Conservation (phyloP, 768 basidiomycete species). For the Paxillus involutus region DNA sequence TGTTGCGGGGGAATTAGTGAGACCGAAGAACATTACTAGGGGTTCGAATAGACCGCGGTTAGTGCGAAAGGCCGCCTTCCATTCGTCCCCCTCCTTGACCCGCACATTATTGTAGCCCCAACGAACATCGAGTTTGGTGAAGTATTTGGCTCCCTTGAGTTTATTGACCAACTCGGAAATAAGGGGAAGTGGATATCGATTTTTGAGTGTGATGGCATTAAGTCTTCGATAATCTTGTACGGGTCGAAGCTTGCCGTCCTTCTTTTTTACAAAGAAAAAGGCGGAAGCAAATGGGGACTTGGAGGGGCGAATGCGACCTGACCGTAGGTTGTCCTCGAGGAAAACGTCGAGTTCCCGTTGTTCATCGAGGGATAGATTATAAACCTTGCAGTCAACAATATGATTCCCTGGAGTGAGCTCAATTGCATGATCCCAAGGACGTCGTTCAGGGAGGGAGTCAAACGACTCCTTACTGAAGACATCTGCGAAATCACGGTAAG, state of each 20-base stretch:
- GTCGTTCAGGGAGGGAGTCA: no score
- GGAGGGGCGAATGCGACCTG: conserved; percentile 14
- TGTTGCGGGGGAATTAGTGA: conserved; percentile 5
- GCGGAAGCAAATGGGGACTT: conserved; percentile 21
- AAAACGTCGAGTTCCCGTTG: neutral
- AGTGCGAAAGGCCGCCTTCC: conserved; percentile 33
- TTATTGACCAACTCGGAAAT: conserved; percentile 24
- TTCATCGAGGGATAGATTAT: neutral
- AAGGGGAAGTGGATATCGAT: conserved; percentile 25
- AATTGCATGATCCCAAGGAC: no score
- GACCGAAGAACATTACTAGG: conserved; percentile 2
- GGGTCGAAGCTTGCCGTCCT: conserved; percentile 30
- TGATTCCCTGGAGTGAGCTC: no score
- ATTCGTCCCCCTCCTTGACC: conserved; percentile 27
- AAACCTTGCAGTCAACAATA: no score
- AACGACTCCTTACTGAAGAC: no score
- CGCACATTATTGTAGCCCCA: conserved; percentile 35
- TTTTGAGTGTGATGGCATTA: conserved; percentile 26
- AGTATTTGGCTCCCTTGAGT: conserved; percentile 17
- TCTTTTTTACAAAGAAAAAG: conserved; percentile 35
- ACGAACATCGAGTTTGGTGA: conserved; percentile 30
- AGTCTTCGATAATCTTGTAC: conserved; percentile 35
- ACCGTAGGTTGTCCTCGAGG: neutral
- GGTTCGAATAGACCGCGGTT: neutral
- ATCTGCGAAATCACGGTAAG: no score